Evolutionary conservation across 441 rosid species (phyloP), one percentile per base, ranked within the genome.

Genomic region (Lepidium campestre): DNA sequence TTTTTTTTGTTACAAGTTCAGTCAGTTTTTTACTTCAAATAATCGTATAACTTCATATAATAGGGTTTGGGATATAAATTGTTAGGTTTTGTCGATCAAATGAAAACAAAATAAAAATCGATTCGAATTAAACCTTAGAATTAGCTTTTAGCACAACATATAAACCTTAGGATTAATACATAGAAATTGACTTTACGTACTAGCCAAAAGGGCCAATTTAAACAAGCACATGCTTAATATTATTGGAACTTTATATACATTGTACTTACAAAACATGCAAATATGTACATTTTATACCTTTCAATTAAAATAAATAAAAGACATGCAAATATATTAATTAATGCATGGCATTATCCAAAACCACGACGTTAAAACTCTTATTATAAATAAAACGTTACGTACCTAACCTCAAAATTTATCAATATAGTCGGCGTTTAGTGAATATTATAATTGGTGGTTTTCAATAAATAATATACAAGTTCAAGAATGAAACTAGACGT

Each of bases 321-420:
- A 62, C 64, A 62, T 62, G 74, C 68, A 71, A 22, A 47, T 47
- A 63, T 3, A 65, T 58, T 52, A 13, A 45, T 53, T 45, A 15
- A 67, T 61, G 73, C 68, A 61, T 67, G 44, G 49, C 46, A 53
- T 53, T 45, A 67, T 61, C 56, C 52, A 66, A 35, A 59, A 66
- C 50, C 67, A 73, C 72, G 72, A 59, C 37, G 47, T 45, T 22
- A 18, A 36, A 57, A 50, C 9, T 14, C 57, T 44, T 59, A 23
- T 18, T 49, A 50, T 50, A 34, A 65, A 50, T 50, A 34, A 65
- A 59, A 34, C 63, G 67, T 29, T 52, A 50, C 56, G 9, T 57
- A 50, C 56, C 13, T 57, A 71, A 34, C 25, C 66, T 49, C 60
- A 41, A 42, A n/a, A 18, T 13, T 35, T 32, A 1, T 48, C 29